Base-by-base conservation (phyloP, 2,329 filamentous ascomycete genomes). In the Talaromyces funiculosus region DNA sequence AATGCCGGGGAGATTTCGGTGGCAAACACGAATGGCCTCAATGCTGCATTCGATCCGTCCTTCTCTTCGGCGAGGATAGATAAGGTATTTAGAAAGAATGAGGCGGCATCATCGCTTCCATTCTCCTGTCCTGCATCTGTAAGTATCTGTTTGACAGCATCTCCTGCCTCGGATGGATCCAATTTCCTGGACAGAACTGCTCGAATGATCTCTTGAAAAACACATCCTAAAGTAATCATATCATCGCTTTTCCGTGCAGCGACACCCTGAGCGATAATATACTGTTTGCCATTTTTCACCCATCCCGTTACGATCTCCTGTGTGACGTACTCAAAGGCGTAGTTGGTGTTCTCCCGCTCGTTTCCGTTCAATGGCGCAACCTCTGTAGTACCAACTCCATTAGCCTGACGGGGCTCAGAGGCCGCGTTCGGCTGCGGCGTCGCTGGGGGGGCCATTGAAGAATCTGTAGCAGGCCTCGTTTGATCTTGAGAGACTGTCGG, bases 191-290 rank as follows among this genome's bases (percentile, higher is more conserved):
- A 87, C 12, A 95, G 76, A 18, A 88, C 86, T 35, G 90, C 86
- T 63, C 88, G 86, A 37, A 94, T 84, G 38, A 97, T 83, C 72
- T 99, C 94, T 76, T 96, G 90, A 66, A 92, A 91, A 22, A 96
- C 78, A 14, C 83, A 83, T 31, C 87, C 86, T 38, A 96, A 78
- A 61, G 86, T 84, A 49, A 87, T 80, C 7, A 84, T 78, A 69
- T 95, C 87, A 65, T 89, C 85, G 65, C 88, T 83, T 37, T 84
- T 77, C 66, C 86, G 84, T 53, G 88, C 86, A 66, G 86, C 80
- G 45, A 82, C 73, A 24, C 87, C 89, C 66, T 84, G 81, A 22
- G 85, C 81, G 20, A 93, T 75, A 12, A 96, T 78, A 26, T 85
- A 83, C 63, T 87, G 81, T 60, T 86, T 87, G 31, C 89, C 90